Conservation (phyloP, 306 rosid species). For the Potentilla sterilis region DNA sequence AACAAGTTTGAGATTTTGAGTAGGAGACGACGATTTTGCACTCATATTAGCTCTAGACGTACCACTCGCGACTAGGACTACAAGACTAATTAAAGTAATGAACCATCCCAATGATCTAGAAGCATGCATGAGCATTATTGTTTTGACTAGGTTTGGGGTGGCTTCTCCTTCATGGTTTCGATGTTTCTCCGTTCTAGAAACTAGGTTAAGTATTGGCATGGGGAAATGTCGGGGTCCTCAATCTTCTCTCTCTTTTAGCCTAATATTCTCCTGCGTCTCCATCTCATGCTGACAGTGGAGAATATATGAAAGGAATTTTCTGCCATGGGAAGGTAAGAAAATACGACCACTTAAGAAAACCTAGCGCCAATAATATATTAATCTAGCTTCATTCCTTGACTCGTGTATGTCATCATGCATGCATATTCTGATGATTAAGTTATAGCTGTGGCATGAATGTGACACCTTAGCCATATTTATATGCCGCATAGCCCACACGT, state of each 20-base stretch:
- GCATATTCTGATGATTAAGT: background rate
- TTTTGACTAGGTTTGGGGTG: background rate
- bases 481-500: background rate
- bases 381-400: constrained; percentile 6
- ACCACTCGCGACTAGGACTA: background rate
- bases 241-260: background rate
- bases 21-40: background rate
- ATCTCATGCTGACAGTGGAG: background rate
- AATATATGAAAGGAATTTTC: background rate
- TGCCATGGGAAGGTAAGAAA: constrained; percentile 16
- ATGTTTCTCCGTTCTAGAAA: background rate
- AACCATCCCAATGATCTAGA: background rate
- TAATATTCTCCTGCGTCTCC: background rate
- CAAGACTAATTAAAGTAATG: background rate
- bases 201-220: background rate
- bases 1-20: background rate
- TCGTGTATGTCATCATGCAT: background rate
- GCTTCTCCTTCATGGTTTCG: background rate
- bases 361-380: background rate
- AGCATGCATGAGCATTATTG: background rate
- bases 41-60: background rate
- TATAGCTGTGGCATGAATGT: background rate
- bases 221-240: background rate
- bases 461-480: background rate
- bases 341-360: background rate